These are phyloP conservation scores for Salix arbutifolia DNA, from an alignment of 345 rosid species.

Conservation along the genomic window DNA sequence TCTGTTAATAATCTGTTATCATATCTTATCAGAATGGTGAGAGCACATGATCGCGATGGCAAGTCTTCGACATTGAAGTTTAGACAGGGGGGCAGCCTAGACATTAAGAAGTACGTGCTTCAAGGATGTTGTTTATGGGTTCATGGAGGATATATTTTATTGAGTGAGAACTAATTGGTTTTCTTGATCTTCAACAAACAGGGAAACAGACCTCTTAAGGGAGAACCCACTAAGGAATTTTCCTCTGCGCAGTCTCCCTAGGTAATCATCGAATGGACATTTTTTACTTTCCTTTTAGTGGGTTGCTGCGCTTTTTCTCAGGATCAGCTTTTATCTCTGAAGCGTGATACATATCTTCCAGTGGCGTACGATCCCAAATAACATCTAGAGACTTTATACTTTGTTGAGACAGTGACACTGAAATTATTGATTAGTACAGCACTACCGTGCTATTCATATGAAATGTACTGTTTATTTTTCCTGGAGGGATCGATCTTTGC, in stretches of 20 bases:
- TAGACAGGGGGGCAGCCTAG: conserved; percentile 33
- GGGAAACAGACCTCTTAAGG: conserved; percentile 74
- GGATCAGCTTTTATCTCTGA: conserved; percentile 50
- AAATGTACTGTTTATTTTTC: neutral
- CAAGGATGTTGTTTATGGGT: neutral
- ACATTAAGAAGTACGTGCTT: conserved; percentile 42
- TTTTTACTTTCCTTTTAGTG: neutral
- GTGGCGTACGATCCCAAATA: neutral
- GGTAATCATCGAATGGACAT: conserved; percentile 37
- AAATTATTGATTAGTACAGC: neutral
- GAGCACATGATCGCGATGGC: conserved; percentile 11
- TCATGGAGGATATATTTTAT: neutral
- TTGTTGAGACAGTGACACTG: neutral
- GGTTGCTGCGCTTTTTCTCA: neutral
- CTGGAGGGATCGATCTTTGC: no score
- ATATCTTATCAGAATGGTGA: conserved; percentile 19
- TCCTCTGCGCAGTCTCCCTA: conserved; percentile 61
- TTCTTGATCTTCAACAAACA: conserved; percentile 17
- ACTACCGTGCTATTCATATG: neutral
- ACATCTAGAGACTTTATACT: neutral
- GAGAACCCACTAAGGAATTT: conserved; percentile 81
- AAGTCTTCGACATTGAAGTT: conserved; percentile 37
- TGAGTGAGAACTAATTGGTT: neutral
- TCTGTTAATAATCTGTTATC: neutral
- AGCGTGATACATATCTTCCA: conserved; percentile 21